A percentile compares a stretch with the other conserved stretches of the same genome.
Evolutionary conservation across 1,284 basidiomycete species (phyloP).

Genomic region (Ceratobasidium sp.): DNA sequence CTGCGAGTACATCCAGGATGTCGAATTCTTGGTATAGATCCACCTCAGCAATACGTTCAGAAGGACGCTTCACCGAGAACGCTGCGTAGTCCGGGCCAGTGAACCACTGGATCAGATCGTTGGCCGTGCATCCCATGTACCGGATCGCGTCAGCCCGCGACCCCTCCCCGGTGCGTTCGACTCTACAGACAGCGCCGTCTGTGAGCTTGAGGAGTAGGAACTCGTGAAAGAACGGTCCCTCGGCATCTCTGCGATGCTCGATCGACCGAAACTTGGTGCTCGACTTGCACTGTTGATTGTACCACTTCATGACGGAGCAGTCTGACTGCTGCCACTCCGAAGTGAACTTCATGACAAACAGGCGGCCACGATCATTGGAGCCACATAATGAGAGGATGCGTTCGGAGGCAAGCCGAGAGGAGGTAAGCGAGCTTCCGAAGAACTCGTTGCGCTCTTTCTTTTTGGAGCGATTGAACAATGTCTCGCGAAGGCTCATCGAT

Average conservation of each 20-base stretch:
- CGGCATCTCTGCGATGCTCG: no score
- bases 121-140: background rate
- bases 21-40: background rate
- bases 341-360: background rate
- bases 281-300: background rate
- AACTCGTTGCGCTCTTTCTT: no score
- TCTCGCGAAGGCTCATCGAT: no score
- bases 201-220: background rate
- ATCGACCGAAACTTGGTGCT: background rate
- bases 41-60: background rate
- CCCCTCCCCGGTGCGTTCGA: constrained; percentile 13
- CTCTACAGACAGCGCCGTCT: background rate
- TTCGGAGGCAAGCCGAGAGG: no score
- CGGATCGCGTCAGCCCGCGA: constrained; percentile 1
- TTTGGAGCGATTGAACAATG: no score
- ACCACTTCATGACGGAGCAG: background rate
- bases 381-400: no score
- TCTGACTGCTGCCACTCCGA: background rate
- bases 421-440: no score
- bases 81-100: background rate
- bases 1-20: constrained; percentile 5
- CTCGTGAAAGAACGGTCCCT: constrained; percentile 5
- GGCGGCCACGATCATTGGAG: background rate
- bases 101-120: constrained; percentile 7
- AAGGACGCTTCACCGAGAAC: background rate